Percentiles rank a stretch among this genome's conserved stretches.
Evolutionary conservation across 2,329 filamentous ascomycete species (phyloP).

Genomic region (Lizonia empirigonia): DNA sequence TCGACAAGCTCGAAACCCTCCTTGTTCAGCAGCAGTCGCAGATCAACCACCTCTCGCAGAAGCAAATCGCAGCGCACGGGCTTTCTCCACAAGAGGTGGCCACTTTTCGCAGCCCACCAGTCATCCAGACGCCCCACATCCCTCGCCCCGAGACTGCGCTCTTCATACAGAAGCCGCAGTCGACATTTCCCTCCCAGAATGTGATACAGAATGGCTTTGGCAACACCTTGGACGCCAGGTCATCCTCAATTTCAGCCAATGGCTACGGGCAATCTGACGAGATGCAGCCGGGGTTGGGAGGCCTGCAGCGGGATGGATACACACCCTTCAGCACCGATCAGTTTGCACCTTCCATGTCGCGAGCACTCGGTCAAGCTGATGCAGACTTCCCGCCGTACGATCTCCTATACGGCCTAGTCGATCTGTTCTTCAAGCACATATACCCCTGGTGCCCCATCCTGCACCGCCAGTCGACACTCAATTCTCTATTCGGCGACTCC

Average conservation of each 20-base stretch:
- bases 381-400: constrained; percentile 64
- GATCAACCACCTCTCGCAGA: constrained; percentile 51
- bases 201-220: constrained; percentile 41
- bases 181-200: constrained; percentile 41
- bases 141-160: constrained; percentile 53
- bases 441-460: constrained; percentile 81
- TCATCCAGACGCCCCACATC: constrained; percentile 50
- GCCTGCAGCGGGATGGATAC: constrained; percentile 39
- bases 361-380: constrained; percentile 41
- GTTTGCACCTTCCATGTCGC: constrained; percentile 36
- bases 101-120: constrained; percentile 44
- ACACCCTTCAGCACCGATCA: constrained; percentile 38
- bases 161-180: constrained; percentile 53
- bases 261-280: constrained; percentile 39
- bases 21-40: constrained; percentile 54
- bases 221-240: constrained; percentile 44
- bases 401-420: constrained; percentile 63
- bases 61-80: constrained; percentile 28
- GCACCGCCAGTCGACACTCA: constrained; percentile 81
- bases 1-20: constrained; percentile 54
- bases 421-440: constrained; percentile 68
- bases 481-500: constrained; percentile 74
- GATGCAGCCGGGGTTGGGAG: constrained; percentile 27
- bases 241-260: constrained; percentile 34
- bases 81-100: constrained; percentile 41